Evolutionary conservation across 2,329 filamentous ascomycete genomes (phyloP), one percentile per base, ranked within the genome.

Genomic region (Leptodontidium sp.): DNA sequence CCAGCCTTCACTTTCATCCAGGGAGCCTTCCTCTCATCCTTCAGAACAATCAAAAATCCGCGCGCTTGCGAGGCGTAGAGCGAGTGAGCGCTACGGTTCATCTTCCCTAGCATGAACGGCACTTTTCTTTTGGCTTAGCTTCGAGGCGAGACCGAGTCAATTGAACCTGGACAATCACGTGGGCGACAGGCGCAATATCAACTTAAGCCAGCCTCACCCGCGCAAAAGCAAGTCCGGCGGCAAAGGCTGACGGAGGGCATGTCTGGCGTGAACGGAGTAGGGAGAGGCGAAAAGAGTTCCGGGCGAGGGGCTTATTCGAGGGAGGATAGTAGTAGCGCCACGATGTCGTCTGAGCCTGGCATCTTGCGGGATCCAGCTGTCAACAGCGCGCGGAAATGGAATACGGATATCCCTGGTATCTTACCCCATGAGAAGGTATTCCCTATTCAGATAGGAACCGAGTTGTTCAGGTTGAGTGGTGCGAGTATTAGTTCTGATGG

Each of bases 401-500:
- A 77, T 65, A 77, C 74, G 8, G 75, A 78, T 61, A 80, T 80
- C 15, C 79, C 79, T n/a, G 69, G 73, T 29, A 75, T 78, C 38
- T 68, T 81, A 11, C 79, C 79, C 4, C 79, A 80, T 73, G 79
- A 80, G 70, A 78, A 75, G 68, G 79, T 91, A 4, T 92, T 92
- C 75, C 86, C 90, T 0, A 90, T 92, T 67, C 90, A 92, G 77
- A 89, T 92, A 68, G 90, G 90, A 3, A 88, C 87, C 3, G 86
- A 90, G 75, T 78, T 91, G n/a, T 92, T 92, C 78, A 84, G 87
- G 68, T 80, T 92, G 58, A 91, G 89, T 11, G 90, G 90, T 40
- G 90, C 90, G 14, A 91, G 89, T 61, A 88, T 92, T 68, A 88
- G 88, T 66, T 91, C 89, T 72, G 90, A 92, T 87, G 89, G 90